Evolutionary conservation across 179 eudicot species (phyloP), one percentile per base, ranked within the genome.

Genomic region (Nepenthes alata): DNA sequence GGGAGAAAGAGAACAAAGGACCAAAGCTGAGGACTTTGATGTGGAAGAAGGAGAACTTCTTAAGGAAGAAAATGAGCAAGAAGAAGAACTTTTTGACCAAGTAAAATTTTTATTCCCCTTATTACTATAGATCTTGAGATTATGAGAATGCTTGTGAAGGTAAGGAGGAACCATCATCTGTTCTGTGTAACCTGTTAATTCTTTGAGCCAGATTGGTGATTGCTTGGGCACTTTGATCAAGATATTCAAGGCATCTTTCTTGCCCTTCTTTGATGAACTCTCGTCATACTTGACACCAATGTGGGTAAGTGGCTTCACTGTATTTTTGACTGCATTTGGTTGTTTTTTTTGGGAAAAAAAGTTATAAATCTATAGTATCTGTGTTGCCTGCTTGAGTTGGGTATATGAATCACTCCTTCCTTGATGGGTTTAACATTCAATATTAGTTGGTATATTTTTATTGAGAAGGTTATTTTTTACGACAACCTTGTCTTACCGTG

Each of bases 21-120:
- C 91, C 68, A 80, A 81, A 67, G 91, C 88, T 64, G 91, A 85
- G 72, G 95, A 87, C 60, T 87, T 85, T 63, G 95, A 87, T 77
- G 91, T 86, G 2, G 95, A 87, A 73, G 95, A 87, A 74, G 88
- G 88, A 49, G 88, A 85, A 72, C 57, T 87, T 71, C 78, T 85
- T 15, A 83, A 70, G 63, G 91, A 87, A 77, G 95, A 87, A 74
- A 85, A 87, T 72, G 95, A 87, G 73, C 95, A 84, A 72, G 95
- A 87, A 66, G 91, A 87, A 74, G 95, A 82, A 74, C 84, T 87
- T 55, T 82, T 87, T 70, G 88, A 87, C 61, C 95, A 87, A 68
- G 95, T 87, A 57, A 55, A 47, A 14, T 59, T 59, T 65, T 10
- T 5, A 34, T 57, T 34, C 14, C 53, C 11, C 6, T n/a, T 10